phyloP scores from a whole-genome alignment of 2,329 filamentous ascomycete genomes.

The Aspergillus japonicus region DNA sequence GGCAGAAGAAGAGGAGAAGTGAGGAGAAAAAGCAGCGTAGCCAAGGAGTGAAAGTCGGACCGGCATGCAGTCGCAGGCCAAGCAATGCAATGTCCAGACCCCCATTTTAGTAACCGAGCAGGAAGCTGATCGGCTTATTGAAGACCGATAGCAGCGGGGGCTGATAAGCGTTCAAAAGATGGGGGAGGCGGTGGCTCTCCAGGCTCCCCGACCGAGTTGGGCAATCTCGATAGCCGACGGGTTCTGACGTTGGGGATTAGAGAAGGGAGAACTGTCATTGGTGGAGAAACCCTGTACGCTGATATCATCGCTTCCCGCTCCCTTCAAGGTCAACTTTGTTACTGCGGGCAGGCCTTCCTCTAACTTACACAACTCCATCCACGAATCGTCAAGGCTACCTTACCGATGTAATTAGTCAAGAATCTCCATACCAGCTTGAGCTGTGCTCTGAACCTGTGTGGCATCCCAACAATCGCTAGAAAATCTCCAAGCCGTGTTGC shows the following conservation, averaged over 20 bases:
- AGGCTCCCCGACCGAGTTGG: conserved; percentile 10
- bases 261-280: conserved; percentile 20
- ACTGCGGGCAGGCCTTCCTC: background rate
- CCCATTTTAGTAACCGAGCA: conserved; percentile 1
- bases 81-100: background rate
- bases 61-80: background rate
- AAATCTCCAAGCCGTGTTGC: no score
- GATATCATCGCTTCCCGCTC: background rate
- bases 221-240: conserved; percentile 27
- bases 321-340: background rate
- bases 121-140: conserved; percentile 7
- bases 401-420: background rate
- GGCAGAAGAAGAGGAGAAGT: conserved; percentile 2
- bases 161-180: conserved; percentile 9
- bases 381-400: background rate
- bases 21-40: background rate
- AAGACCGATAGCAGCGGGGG: conserved; percentile 10
- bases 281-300: conserved; percentile 20
- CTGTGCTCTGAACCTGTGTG: background rate
- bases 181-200: conserved; percentile 19
- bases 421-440: background rate
- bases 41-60: background rate
- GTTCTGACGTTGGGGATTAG: background rate
- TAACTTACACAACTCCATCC: background rate
- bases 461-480: background rate